Conservation (phyloP, 345 rosid genomes). For the Carallia brachiata region DNA sequence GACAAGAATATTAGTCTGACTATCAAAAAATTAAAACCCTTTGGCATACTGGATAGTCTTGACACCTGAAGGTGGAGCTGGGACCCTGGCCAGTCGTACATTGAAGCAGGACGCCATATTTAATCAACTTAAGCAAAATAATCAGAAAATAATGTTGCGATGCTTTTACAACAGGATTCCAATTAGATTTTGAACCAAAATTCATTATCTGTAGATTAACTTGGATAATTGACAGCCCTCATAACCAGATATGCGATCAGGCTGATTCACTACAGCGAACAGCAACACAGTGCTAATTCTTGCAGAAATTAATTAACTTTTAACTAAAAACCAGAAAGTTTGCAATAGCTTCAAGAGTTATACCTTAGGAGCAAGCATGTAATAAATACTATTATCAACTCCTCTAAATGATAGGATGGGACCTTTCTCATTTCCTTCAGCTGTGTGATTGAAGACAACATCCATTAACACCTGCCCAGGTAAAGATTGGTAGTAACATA, state of each 20-base stretch:
- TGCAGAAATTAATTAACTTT: not conserved
- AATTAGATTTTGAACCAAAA: not conserved
- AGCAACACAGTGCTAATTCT: not conserved
- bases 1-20: not conserved
- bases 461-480: constrained; percentile 82
- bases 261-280: no score
- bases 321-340: not conserved
- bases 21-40: constrained; percentile 3
- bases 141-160: not conserved
- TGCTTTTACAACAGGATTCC: not conserved
- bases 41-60: not conserved
- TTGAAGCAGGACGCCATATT: not conserved
- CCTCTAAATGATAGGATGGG: constrained; percentile 87
- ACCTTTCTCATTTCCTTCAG: constrained; percentile 96
- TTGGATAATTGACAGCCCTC: no score
- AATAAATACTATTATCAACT: constrained; percentile 84
- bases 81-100: not conserved
- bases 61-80: not conserved
- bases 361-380: constrained; percentile 99
- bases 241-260: no score
- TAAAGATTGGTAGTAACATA: constrained; percentile 26
- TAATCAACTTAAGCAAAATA: not conserved
- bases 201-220: no score
- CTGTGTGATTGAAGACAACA: constrained; percentile 96
- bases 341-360: constrained; percentile 17